phyloP scores from a whole-genome alignment of 495 filamentous ascomycete genomes.

The Annulohypoxylon moriforme region DNA sequence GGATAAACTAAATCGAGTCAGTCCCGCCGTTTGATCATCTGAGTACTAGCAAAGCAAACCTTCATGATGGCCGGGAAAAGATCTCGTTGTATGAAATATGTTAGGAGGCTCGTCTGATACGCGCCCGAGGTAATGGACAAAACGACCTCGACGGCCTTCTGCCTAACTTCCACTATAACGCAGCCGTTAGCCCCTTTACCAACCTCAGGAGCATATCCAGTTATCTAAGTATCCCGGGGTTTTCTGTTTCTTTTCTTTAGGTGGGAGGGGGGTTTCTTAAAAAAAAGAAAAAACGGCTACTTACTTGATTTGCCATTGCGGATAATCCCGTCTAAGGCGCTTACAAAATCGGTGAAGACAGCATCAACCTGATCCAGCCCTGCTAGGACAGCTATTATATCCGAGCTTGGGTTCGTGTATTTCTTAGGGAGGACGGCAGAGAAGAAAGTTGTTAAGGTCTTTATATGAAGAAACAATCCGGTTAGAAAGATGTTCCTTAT shows the following conservation, averaged over 20 bases:
- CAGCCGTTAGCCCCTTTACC: neutral
- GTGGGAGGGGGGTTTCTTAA: too few species aligned
- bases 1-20: constrained; percentile 73
- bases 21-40: neutral
- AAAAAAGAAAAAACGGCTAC: constrained; percentile 49
- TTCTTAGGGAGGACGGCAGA: constrained; percentile 82
- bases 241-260: too few species aligned
- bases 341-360: constrained; percentile 89
- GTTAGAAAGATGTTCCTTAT: constrained; percentile 31
- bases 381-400: constrained; percentile 89
- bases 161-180: constrained; percentile 72
- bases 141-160: constrained; percentile 83
- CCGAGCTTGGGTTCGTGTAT: constrained; percentile 95
- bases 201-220: neutral
- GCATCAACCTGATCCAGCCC: constrained; percentile 88
- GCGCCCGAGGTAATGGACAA: constrained; percentile 89
- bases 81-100: constrained; percentile 95
- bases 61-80: constrained; percentile 95
- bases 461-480: neutral
- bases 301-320: constrained; percentile 78
- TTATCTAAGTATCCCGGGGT: too few species aligned
- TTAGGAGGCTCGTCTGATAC: constrained; percentile 91
- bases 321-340: constrained; percentile 81
- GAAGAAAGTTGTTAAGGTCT: constrained; percentile 94
- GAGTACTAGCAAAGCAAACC: constrained; percentile 60